Percentiles rank a stretch among this genome's conserved stretches.
Evolutionary conservation across 2,329 filamentous ascomycete genomes (phyloP).

Genomic region (Beauveria sp.): DNA sequence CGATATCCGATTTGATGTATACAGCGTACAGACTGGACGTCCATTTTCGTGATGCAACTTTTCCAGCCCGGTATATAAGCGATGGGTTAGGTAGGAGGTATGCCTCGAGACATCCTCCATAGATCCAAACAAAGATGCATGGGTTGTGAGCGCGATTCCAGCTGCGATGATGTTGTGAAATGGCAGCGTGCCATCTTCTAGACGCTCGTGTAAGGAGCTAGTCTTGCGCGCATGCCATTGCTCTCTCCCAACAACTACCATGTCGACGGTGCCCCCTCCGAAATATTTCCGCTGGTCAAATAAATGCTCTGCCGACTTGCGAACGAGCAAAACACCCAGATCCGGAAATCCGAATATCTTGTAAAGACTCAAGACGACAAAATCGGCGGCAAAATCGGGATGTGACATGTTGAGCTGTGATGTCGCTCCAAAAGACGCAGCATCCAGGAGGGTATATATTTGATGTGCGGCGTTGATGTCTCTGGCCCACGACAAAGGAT

Average conservation of each 20-base stretch:
- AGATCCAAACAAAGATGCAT: conserved; percentile 61
- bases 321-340: conserved; percentile 75
- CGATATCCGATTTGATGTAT: conserved; percentile 30
- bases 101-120: conserved; percentile 66
- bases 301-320: conserved; percentile 57
- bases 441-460: conserved; percentile 70
- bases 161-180: conserved; percentile 86
- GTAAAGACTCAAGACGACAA: conserved; percentile 81
- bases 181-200: conserved; percentile 88
- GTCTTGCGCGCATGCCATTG: conserved; percentile 77
- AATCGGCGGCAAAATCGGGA: conserved; percentile 61
- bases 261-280: conserved; percentile 88
- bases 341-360: conserved; percentile 98
- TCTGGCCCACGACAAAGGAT: conserved; percentile 63
- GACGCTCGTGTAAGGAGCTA: conserved; percentile 63
- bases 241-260: conserved; percentile 70
- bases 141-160: conserved; percentile 63
- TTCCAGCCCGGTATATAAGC: conserved; percentile 37
- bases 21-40: conserved; percentile 56
- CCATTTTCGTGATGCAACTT: conserved; percentile 63
- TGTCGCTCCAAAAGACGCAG: conserved; percentile 73
- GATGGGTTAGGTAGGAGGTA: conserved; percentile 55
- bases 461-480: conserved; percentile 29
- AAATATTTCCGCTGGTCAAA: conserved; percentile 72
- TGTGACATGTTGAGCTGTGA: conserved; percentile 65